Percentiles rank a stretch among this genome's conserved stretches.
Conservation (phyloP, 2,329 filamentous ascomycete species). For the Aspergillus amoenus region DNA sequence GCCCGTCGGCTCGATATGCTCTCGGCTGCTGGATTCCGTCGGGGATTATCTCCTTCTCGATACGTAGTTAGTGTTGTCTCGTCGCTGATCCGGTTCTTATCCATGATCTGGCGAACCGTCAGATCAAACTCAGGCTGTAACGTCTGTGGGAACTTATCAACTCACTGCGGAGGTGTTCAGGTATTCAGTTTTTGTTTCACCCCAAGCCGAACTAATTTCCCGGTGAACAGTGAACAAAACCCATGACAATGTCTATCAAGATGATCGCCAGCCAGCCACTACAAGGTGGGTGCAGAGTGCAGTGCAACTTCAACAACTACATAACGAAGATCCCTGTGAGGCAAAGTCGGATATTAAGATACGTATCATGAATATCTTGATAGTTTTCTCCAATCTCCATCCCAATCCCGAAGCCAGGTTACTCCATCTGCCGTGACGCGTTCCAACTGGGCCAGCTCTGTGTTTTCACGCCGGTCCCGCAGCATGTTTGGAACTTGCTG, state of each 20-base stretch:
- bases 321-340: too few species aligned
- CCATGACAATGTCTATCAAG: too few species aligned
- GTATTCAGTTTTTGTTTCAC: too few species aligned
- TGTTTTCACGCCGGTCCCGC: slow-evolving; percentile 1
- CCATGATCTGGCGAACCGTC: neutral
- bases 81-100: neutral
- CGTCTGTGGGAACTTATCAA: neutral
- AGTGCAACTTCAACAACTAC: too few species aligned
- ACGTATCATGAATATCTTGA: neutral
- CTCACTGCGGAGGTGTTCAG: too few species aligned
- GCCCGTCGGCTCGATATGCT: neutral
- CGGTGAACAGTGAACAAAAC: too few species aligned
- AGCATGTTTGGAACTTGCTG: slow-evolving; percentile 1
- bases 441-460: neutral
- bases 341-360: neutral
- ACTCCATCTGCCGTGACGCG: neutral
- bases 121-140: neutral
- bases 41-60: neutral
- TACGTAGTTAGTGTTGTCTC: neutral
- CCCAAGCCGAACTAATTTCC: too few species aligned
- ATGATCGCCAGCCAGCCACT: too few species aligned
- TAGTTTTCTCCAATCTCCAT: neutral
- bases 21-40: neutral
- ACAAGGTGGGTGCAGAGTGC: too few species aligned
- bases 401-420: neutral